A percentile compares a stretch with the other conserved stretches of the same genome.
Conservation (phyloP, 2,329 filamentous ascomycete species). For the Talaromyces sp. region DNA sequence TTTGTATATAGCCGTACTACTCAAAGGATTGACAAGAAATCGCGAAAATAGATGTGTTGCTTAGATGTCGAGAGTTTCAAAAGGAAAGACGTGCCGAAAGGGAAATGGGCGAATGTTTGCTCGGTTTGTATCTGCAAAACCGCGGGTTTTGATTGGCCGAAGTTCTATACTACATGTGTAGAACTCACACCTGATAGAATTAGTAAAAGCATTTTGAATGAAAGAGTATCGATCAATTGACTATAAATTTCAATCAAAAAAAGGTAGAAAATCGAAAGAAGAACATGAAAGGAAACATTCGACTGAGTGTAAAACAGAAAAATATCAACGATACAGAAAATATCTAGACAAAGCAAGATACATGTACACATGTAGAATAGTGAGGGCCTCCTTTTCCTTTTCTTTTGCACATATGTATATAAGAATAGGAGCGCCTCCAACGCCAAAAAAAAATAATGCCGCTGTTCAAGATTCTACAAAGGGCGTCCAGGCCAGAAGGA, state of each 20-base stretch:
- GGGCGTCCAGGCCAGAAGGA: background rate
- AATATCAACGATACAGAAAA: background rate
- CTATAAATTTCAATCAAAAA: background rate
- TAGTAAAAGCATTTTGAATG: background rate
- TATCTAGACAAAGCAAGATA: background rate
- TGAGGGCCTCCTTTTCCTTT: background rate
- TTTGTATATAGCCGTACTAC: background rate
- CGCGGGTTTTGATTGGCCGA: background rate
- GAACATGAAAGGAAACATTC: background rate
- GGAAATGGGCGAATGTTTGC: background rate
- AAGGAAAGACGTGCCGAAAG: background rate
- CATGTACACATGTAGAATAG: background rate
- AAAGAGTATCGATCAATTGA: background rate
- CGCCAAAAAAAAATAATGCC: slow-evolving; percentile 25
- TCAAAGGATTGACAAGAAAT: background rate
- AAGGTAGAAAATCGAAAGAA: background rate
- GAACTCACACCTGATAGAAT: background rate
- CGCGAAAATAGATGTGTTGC: background rate
- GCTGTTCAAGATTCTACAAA: slow-evolving; percentile 16
- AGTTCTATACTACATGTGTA: background rate
- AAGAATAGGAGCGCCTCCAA: slow-evolving; percentile 12
- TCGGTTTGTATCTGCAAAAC: background rate
- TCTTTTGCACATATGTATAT: background rate
- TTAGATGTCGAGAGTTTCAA: background rate
- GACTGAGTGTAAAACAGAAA: background rate